Conservation (phyloP, 306 rosid genomes). For the Neltuma alba region DNA sequence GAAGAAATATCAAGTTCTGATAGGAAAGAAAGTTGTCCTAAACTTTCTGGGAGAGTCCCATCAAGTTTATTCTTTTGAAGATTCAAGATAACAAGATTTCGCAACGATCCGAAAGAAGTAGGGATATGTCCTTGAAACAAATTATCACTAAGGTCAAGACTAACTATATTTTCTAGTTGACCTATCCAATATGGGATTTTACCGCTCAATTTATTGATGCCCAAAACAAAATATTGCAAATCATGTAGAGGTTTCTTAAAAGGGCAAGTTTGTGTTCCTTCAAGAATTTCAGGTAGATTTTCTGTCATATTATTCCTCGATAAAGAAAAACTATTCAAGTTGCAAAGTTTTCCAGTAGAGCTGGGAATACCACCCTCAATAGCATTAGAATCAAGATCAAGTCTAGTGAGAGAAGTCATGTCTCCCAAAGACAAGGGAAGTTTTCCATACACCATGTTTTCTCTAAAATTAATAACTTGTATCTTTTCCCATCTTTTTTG, state of each 20-base stretch:
- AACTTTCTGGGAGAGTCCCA: slow-evolving; percentile 48
- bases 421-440: slow-evolving; percentile 51
- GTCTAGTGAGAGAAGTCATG: slow-evolving; percentile 42
- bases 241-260: slow-evolving; percentile 34
- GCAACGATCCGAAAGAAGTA: slow-evolving; percentile 33
- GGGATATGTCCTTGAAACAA: slow-evolving; percentile 45
- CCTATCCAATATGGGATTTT: slow-evolving; percentile 49
- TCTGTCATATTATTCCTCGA: slow-evolving; percentile 40
- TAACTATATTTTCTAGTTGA: slow-evolving; percentile 36
- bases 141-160: slow-evolving; percentile 29
- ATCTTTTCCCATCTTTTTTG: slow-evolving; percentile 40
- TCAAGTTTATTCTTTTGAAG: slow-evolving; percentile 41
- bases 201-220: slow-evolving; percentile 39
- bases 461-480: slow-evolving; percentile 27
- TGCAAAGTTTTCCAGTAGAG: slow-evolving; percentile 41
- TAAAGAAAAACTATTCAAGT: background rate
- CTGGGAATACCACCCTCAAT: slow-evolving; percentile 45
- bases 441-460: slow-evolving; percentile 37
- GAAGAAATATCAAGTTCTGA: slow-evolving; percentile 40
- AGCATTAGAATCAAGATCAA: slow-evolving; percentile 24
- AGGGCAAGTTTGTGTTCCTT: slow-evolving; percentile 29
- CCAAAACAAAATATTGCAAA: background rate
- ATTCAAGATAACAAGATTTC: slow-evolving; percentile 14
- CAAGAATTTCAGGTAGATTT: slow-evolving; percentile 41
- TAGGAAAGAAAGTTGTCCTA: slow-evolving; percentile 49